A percentile compares a stretch with the other conserved stretches of the same genome.
Conservation (phyloP, 257 asterid species). For the Handroanthus guayacan region DNA sequence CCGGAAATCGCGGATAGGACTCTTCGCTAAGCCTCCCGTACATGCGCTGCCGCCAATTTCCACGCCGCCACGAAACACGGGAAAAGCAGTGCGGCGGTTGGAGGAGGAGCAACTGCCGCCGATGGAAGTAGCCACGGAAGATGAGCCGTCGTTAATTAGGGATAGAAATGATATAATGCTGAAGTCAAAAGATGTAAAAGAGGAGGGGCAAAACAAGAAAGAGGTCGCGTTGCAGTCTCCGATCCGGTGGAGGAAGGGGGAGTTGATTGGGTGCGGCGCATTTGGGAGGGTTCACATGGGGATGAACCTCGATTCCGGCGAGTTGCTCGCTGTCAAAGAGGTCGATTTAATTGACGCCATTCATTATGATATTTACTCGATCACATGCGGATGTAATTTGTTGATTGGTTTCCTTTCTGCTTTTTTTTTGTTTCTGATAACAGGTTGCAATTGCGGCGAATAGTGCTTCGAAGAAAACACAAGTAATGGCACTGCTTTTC, state of each 20-base stretch:
- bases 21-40: constrained; percentile 69
- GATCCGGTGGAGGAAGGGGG: constrained; percentile 91
- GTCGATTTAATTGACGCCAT: constrained; percentile 38
- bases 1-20: constrained; percentile 87
- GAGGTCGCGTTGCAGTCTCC: constrained; percentile 49
- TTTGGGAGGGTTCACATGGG: constrained; percentile 99
- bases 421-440: constrained; percentile 4
- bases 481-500: constrained; percentile 51
- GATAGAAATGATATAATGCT: constrained; percentile 54
- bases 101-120: constrained; percentile 62
- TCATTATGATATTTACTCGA: neutral
- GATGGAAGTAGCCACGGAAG: constrained; percentile 52
- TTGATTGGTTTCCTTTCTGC: constrained; percentile 24
- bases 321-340: constrained; percentile 93
- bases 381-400: constrained; percentile 8
- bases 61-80: constrained; percentile 42
- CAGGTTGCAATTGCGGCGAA: constrained; percentile 78
- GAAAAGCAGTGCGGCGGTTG: constrained; percentile 42
- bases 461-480: constrained; percentile 73
- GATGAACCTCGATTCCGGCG: constrained; percentile 97
- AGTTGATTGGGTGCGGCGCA: constrained; percentile 91
- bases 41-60: constrained; percentile 70
- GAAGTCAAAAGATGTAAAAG: constrained; percentile 37
- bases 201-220: constrained; percentile 37
- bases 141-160: constrained; percentile 54